phyloP scores from a whole-genome alignment of 768 basidiomycete species.

The Suillus subaureus region DNA sequence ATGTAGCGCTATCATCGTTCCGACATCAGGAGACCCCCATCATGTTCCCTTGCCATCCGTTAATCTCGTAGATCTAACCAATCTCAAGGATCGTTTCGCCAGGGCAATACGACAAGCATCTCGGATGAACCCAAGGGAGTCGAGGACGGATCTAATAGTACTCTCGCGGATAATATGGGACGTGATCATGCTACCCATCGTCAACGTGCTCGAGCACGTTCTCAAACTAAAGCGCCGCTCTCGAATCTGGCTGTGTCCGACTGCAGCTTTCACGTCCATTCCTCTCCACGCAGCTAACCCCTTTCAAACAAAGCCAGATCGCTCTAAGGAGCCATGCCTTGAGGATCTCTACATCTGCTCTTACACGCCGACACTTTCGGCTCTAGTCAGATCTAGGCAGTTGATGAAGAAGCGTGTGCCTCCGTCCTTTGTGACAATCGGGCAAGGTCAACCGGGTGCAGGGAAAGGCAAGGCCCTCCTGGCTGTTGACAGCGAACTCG shows the following conservation, averaged over 20 bases:
- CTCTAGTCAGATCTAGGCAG: conserved; percentile 14
- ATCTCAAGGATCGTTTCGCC: conserved; percentile 14
- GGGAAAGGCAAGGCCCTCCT: background rate
- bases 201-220: background rate
- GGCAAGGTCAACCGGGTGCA: conserved; percentile 4
- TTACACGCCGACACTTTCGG: conserved; percentile 13
- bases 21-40: background rate
- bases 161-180: conserved; percentile 5
- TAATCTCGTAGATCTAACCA: conserved; percentile 16
- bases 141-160: conserved; percentile 4
- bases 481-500: conserved; percentile 11
- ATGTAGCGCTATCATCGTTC: conserved; percentile 19
- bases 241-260: conserved; percentile 15
- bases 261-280: conserved; percentile 12
- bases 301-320: conserved; percentile 20
- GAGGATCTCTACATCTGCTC: conserved; percentile 14
- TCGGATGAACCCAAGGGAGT: conserved; percentile 16
- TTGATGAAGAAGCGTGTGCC: background rate
- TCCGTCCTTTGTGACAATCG: conserved; percentile 5
- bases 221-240: background rate
- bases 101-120: conserved; percentile 10
- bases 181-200: conserved; percentile 4
- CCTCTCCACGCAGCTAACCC: conserved; percentile 28
- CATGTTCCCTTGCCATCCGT: conserved; percentile 21
- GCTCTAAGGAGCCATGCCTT: background rate